A percentile compares a stretch with the other conserved stretches of the same genome.
Evolutionary conservation across 768 basidiomycete species (phyloP).

Genomic region (Punctularia strigosozonata): DNA sequence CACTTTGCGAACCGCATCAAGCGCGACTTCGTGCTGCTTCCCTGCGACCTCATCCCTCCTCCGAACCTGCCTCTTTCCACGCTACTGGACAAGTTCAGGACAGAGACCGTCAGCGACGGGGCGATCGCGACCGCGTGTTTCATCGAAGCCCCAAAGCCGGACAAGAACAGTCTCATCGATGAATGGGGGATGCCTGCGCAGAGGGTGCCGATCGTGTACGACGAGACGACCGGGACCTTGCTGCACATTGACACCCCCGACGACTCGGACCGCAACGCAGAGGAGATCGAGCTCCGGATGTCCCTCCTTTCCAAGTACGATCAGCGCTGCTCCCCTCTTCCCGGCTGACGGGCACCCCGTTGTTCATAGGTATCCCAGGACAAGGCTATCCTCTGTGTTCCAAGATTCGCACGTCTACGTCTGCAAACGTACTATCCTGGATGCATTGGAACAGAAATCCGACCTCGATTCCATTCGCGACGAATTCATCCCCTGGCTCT

Average conservation of each 20-base stretch:
- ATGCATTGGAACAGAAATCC: conserved; percentile 53
- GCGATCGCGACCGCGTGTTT: conserved; percentile 59
- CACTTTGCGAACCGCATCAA: conserved; percentile 68
- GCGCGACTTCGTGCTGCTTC: conserved; percentile 80
- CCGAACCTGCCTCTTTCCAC: conserved; percentile 53
- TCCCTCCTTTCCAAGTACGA: conserved; percentile 55
- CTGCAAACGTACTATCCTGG: conserved; percentile 63
- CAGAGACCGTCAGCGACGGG: conserved; percentile 51
- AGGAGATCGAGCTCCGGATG: conserved; percentile 70
- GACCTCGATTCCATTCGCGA: conserved; percentile 77
- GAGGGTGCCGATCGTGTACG: conserved; percentile 51
- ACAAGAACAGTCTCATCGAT: conserved; percentile 45
- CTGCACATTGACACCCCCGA: conserved; percentile 65
- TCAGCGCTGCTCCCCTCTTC: conserved; percentile 6
- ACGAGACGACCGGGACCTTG: conserved; percentile 51
- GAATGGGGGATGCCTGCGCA: conserved; percentile 50
- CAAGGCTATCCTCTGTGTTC: conserved; percentile 51
- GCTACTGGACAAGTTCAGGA: conserved; percentile 75
- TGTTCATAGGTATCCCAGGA: conserved; percentile 51
- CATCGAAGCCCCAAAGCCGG: conserved; percentile 37
- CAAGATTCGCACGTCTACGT: conserved; percentile 91
- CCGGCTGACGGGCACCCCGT: too few relatives aligned
- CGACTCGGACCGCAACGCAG: conserved; percentile 50
- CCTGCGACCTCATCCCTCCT: conserved; percentile 86
- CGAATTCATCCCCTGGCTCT: conserved; percentile 88